Conservation (phyloP, 306 rosid species). For the Lablab purpureus region DNA sequence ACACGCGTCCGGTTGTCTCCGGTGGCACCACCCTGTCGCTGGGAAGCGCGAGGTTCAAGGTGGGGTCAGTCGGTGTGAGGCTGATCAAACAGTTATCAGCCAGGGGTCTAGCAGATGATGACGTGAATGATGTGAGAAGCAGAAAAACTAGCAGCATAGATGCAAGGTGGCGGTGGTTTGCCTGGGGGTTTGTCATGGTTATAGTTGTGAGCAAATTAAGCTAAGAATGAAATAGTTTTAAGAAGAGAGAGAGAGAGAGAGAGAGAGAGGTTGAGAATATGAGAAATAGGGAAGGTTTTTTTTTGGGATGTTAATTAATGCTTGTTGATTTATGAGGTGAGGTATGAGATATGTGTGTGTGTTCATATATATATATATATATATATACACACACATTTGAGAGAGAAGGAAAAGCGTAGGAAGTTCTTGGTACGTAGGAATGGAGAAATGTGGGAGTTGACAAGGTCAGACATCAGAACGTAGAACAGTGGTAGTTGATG, state of each 20-base stretch:
- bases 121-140: slow-evolving; percentile 11
- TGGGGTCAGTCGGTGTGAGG: background rate
- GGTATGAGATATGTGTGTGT: background rate
- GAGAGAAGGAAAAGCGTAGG: background rate
- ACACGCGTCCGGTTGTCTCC: slow-evolving; percentile 6
- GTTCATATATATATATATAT: background rate
- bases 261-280: slow-evolving; percentile 20
- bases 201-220: background rate
- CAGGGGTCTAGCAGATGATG: slow-evolving; percentile 49
- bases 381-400: background rate
- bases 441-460: slow-evolving; percentile 30
- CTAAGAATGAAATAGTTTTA: background rate
- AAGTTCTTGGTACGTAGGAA: background rate
- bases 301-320: background rate
- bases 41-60: slow-evolving; percentile 49
- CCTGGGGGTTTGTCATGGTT: slow-evolving; percentile 39
- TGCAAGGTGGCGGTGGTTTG: slow-evolving; percentile 3
- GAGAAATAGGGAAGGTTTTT: background rate
- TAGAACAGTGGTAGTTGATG: too few species aligned
- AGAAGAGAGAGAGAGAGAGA: background rate
- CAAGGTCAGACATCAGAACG: slow-evolving; percentile 21
- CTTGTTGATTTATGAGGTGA: background rate
- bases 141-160: slow-evolving; percentile 6
- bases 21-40: background rate
- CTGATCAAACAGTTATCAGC: slow-evolving; percentile 2